These are phyloP conservation scores for Termitomyces titanicus DNA, from an alignment of 768 basidiomycete genomes.

Conservation along the genomic window DNA sequence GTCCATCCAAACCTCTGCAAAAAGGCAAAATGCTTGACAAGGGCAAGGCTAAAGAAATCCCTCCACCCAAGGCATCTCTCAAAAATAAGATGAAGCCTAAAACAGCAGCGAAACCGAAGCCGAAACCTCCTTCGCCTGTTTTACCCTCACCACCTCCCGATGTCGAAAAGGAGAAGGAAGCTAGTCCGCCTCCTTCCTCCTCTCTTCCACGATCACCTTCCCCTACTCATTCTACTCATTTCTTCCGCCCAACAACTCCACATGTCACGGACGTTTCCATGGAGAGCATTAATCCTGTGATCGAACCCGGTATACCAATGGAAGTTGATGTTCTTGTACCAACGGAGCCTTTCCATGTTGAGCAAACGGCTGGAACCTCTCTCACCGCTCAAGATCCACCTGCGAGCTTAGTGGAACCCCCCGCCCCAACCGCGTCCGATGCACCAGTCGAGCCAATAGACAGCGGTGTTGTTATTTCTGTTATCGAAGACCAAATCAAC, in stretches of 20 bases:
- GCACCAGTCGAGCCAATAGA: neutral
- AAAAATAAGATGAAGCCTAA: slow-evolving; percentile 34
- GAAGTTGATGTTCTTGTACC: neutral
- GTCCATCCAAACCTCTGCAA: slow-evolving; percentile 5
- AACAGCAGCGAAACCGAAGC: slow-evolving; percentile 19
- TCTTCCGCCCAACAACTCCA: slow-evolving; percentile 2
- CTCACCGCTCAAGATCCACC: neutral
- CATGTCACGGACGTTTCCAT: slow-evolving; percentile 1
- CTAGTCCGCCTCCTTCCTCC: neutral
- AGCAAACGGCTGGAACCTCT: neutral
- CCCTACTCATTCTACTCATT: neutral
- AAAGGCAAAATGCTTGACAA: slow-evolving; percentile 1
- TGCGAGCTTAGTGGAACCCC: neutral
- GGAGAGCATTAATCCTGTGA: slow-evolving; percentile 2
- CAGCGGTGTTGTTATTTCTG: neutral
- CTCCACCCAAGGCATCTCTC: slow-evolving; percentile 24
- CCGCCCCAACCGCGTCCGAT: neutral
- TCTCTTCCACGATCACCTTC: slow-evolving; percentile 1
- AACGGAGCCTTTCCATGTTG: neutral
- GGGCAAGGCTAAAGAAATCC: slow-evolving; percentile 12
- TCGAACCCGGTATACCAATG: neutral
- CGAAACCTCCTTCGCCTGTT: slow-evolving; percentile 23
- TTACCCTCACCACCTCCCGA: neutral
- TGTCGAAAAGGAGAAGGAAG: neutral
- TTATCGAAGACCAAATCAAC: neutral